Evolutionary conservation across 768 basidiomycete species (phyloP).

Genomic region (Neoboletus brunneissimus): DNA sequence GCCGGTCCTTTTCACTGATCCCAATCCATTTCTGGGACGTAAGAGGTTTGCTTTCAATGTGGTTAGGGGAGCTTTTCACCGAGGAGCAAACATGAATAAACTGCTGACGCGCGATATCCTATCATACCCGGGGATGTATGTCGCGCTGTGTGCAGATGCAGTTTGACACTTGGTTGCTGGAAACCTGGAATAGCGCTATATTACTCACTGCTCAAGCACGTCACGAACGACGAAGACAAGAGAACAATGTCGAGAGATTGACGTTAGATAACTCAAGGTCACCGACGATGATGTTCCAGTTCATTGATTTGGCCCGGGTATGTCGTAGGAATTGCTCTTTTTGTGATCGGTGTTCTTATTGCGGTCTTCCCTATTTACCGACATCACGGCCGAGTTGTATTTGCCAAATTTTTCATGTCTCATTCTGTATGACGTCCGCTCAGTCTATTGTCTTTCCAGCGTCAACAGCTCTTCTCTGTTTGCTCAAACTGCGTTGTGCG

Average conservation of each 20-base stretch:
- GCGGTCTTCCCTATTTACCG: no score
- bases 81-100: no score
- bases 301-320: not conserved
- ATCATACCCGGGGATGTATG: not conserved
- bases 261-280: not conserved
- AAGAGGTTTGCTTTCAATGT: no score
- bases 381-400: not conserved
- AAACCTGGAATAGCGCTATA: slow-evolving; percentile 11
- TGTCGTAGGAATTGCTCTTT: not conserved
- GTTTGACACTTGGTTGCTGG: slow-evolving; percentile 5
- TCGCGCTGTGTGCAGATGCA: slow-evolving; percentile 6
- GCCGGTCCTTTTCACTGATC: no score
- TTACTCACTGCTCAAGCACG: slow-evolving; percentile 4
- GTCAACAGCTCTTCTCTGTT: not conserved
- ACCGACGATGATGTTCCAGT: not conserved
- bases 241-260: not conserved
- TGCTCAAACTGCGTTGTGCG: not conserved
- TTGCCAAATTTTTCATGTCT: no score
- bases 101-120: not conserved
- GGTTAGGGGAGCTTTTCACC: no score
- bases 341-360: not conserved
- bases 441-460: not conserved
- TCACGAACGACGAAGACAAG: slow-evolving; percentile 9
- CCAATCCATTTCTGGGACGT: no score
- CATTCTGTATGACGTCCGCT: not conserved